Percentiles rank a stretch among this genome's conserved stretches.
These are phyloP conservation scores for Colletotrichum navitas DNA, from an alignment of 2,329 filamentous ascomycete species.

Conservation along the genomic window DNA sequence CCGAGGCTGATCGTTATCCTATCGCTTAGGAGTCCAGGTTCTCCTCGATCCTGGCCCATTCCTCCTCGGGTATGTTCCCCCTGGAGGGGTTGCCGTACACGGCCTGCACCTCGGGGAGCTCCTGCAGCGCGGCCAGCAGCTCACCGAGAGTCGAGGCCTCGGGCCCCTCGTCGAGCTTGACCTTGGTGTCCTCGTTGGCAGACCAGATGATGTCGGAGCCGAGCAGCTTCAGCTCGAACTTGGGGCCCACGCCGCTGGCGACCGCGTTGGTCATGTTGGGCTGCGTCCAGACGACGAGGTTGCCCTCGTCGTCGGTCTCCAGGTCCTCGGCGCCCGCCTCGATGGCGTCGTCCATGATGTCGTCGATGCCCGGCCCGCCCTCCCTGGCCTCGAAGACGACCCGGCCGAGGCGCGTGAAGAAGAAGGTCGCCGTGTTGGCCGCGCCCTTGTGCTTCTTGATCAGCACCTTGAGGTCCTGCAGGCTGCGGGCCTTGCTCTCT, in stretches of 20 bases:
- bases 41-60: slow-evolving; percentile 66
- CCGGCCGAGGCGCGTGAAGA: slow-evolving; percentile 86
- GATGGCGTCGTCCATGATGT: slow-evolving; percentile 84
- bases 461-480: slow-evolving; percentile 78
- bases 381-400: slow-evolving; percentile 74
- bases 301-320: slow-evolving; percentile 52
- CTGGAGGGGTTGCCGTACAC: slow-evolving; percentile 79
- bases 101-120: slow-evolving; percentile 80
- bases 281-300: slow-evolving; percentile 42
- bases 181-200: slow-evolving; percentile 82
- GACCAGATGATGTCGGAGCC: slow-evolving; percentile 88
- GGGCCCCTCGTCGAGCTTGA: slow-evolving; percentile 69
- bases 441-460: slow-evolving; percentile 80
- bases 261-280: slow-evolving; percentile 42
- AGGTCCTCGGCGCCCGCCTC: slow-evolving; percentile 87
- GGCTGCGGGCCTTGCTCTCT: slow-evolving; percentile 79
- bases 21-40: slow-evolving; percentile 52
- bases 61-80: slow-evolving; percentile 64
- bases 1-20: neutral
- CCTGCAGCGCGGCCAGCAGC: slow-evolving; percentile 71
- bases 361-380: slow-evolving; percentile 67
- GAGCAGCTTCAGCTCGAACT: slow-evolving; percentile 75
- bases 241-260: slow-evolving; percentile 45
- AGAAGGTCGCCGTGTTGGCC: slow-evolving; percentile 76
- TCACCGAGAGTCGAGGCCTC: slow-evolving; percentile 68